phyloP scores from a whole-genome alignment of 2,329 filamentous ascomycete genomes.

The Calcarisporium arbuscula region DNA sequence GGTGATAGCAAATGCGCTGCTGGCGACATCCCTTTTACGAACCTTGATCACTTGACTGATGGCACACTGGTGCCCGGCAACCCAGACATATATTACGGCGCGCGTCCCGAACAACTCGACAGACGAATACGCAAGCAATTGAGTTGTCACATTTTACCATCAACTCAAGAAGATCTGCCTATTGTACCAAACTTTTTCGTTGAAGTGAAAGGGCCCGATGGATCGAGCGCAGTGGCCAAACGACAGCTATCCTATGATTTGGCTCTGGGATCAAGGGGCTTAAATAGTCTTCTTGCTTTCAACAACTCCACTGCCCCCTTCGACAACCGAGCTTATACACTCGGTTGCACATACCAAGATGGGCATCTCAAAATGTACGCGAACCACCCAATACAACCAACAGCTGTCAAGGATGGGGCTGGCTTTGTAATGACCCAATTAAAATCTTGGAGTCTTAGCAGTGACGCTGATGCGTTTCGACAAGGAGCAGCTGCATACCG shows the following conservation, averaged over 20 bases:
- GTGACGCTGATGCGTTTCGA: slow-evolving; percentile 21
- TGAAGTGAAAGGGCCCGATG: slow-evolving; percentile 29
- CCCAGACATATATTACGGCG: slow-evolving; percentile 29
- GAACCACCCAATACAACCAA: slow-evolving; percentile 19
- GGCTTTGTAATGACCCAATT: slow-evolving; percentile 35
- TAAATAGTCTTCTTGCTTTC: slow-evolving; percentile 31
- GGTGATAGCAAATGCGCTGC: slow-evolving; percentile 16
- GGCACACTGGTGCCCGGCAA: slow-evolving; percentile 22
- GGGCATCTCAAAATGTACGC: slow-evolving; percentile 31
- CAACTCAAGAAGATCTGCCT: slow-evolving; percentile 20
- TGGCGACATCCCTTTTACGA: slow-evolving; percentile 24
- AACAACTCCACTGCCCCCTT: slow-evolving; percentile 21
- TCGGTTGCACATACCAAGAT: slow-evolving; percentile 30
- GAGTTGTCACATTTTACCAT: slow-evolving; percentile 24
- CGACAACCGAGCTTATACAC: slow-evolving; percentile 31
- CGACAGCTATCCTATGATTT: slow-evolving; percentile 31
- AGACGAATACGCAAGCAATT: slow-evolving; percentile 18
- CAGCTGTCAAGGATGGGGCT: no score
- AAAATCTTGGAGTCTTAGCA: slow-evolving; percentile 19
- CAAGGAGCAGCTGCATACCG: slow-evolving; percentile 29
- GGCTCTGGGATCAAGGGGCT: slow-evolving; percentile 28
- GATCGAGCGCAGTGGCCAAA: slow-evolving; percentile 19
- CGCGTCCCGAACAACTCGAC: slow-evolving; percentile 21
- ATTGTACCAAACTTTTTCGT: slow-evolving; percentile 36
- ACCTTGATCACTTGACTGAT: slow-evolving; percentile 29